phyloP scores from a whole-genome alignment of 257 asterid genomes.

The Plantago major region DNA sequence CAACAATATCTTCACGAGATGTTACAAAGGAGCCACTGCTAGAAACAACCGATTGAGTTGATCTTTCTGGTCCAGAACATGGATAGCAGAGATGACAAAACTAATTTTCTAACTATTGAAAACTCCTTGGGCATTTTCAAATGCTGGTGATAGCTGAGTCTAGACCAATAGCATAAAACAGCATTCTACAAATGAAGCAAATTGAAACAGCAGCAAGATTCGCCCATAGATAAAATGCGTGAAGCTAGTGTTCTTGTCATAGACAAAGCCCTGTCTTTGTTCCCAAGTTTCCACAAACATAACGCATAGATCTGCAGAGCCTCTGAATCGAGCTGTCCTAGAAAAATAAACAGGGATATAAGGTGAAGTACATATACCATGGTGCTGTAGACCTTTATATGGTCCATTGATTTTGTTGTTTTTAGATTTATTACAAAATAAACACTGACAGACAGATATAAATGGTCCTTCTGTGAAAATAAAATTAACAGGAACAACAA shows the following conservation, averaged over 20 bases:
- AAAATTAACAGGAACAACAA: no score
- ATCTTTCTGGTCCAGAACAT: constrained; percentile 59
- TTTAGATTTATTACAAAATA: neutral
- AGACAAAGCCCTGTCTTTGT: constrained; percentile 65
- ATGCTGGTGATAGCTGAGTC: constrained; percentile 67
- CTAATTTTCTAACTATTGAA: constrained; percentile 58
- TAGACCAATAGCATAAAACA: constrained; percentile 60
- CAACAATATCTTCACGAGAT: constrained; percentile 51
- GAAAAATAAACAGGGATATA: constrained; percentile 29
- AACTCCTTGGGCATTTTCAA: constrained; percentile 74
- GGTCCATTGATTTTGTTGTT: constrained; percentile 2
- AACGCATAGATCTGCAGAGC: constrained; percentile 79
- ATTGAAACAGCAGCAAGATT: constrained; percentile 55
- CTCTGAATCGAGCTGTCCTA: constrained; percentile 76
- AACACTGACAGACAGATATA: neutral
- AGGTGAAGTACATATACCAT: constrained; percentile 12
- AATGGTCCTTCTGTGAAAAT: no score
- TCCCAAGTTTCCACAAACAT: constrained; percentile 77
- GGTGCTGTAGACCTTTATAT: no score
- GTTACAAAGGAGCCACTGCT: constrained; percentile 51
- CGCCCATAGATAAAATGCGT: constrained; percentile 55
- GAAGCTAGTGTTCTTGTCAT: constrained; percentile 60
- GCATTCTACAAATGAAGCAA: constrained; percentile 72
- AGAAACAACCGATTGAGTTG: constrained; percentile 76
- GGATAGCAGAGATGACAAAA: constrained; percentile 67